Evolutionary conservation across 345 rosid species (phyloP), one percentile per base, ranked within the genome.

Genomic region (Acer yangbiense): DNA sequence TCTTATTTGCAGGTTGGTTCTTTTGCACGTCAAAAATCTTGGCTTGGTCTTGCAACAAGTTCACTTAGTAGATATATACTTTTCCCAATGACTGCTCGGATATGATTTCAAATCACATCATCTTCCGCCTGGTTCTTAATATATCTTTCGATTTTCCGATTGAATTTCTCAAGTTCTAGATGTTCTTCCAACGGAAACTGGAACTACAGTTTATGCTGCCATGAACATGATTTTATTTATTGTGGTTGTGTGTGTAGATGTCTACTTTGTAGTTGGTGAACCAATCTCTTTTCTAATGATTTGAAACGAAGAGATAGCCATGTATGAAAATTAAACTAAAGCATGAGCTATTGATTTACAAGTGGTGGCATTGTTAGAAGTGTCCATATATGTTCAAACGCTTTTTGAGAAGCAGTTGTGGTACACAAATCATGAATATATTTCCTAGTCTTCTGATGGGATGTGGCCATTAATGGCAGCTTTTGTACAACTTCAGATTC

Each of bases 261-360:
- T 12, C 6, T 10, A 50, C 17, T 50, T 23, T 4, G 14, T 11
- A 14, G 39, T 35, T 6, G 25, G 71, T 20, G 87, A 76, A 21
- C 89, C 89, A 80, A 84, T 87, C 87, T 82, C 72, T 27, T 58
- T 43, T 43, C 10, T 43, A 43, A 43, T 43, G 46, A 64, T 12
- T 50, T 23, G 55, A 50, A 50, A 50, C 55, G 5, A 12, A 50
- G 13, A 50, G 55, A 50, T 12, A 12, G 55, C 16, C 55, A 50
- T 50, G 55, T 2, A 50, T 2, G 18, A 13, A 50, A 50, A 50
- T 50, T 50, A 11, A 50, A 50, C 16, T 50, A 50, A 14, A 50
- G 14, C 55, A 2, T 14, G 55, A 12, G 18, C 16, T 13, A 50
- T 14, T 50, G 55, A 50, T 50, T 14, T 32, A 14, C 55, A 50